Base-by-base conservation (phyloP, 148 eudicot species). In the Diospyros lotus region DNA sequence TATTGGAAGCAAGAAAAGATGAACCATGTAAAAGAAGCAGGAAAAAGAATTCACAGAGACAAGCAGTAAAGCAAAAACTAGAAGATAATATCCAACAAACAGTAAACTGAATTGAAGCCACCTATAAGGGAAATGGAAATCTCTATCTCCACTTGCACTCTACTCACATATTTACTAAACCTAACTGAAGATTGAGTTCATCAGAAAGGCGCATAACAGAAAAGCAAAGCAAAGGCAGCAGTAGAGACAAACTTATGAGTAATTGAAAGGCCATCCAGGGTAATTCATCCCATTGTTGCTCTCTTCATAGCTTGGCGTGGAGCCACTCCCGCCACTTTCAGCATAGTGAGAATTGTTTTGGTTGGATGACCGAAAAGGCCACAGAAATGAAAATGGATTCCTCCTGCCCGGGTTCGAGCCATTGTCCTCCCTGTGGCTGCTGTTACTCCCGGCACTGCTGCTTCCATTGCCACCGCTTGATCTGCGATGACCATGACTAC, bases 351-450 rank as follows among this genome's bases (percentile, higher is more conserved):
- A 28, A 40, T 46, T 74, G 63, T 64, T 78, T 48, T 79, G 69
- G 66, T 84, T 92, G 44, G 92, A 87, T 2, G 92, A 90, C 51
- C 93, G 90, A 74, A 92, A 94, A 70, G 97, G 97, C 95, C 95
- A 94, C 69, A 92, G 75, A 65, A 84, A 89, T 8, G 96, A 90
- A 3, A 90, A 86, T 0, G 90, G 96, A 68, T 90, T 94, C 84
- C 98, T 87, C 81, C 98, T 82, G 10, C 87, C 83, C 17, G 79
- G 79, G 66, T 50, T 83, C 48, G 84, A 87, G 40, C 79, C 82
- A 68, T 80, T 79, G 59, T 76, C 76, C 9, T 80, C 89, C 6
- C 76, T 66, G 74, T 74, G 78, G 73, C 69, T 63, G 12, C 75
- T 54, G 45, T 43, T 52, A 46, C 71, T 82, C n/a, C 53, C 17